Base-by-base conservation (phyloP, 192 early-diverging fungal species). In the Coemansia sp. region DNA sequence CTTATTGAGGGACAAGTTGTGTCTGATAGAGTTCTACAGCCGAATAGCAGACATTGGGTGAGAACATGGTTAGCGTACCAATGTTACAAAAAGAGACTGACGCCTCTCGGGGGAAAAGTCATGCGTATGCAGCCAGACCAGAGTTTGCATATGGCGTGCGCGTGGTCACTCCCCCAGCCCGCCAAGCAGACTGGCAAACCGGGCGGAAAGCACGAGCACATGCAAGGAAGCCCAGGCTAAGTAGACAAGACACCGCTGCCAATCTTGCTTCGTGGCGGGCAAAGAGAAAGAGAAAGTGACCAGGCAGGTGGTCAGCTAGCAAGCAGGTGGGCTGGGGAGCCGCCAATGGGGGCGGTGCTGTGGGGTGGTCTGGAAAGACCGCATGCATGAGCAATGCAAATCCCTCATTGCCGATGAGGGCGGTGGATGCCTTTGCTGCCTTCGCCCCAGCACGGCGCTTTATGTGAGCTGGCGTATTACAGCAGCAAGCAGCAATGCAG, bases 21-120 rank as follows among this genome's bases (percentile, higher is more conserved):
- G 93, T 37, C 93, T 86, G 76, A 95, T 91, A 51, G 92, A 95
- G 76, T 95, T 95, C 89, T 94, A 86, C 88, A 85, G 53, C 28
- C 46, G 53, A 37, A 33, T 24, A 60, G 46, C 34, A 20, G 57
- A 64, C 21, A 50, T 18, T 35, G 23, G 60, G 18, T 1, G 36
- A 37, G 31, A 10, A 14, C 20, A n/a, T 36, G 24, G 20, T 59
- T 40, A 37, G 58, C 9, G 11, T 14, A 16, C 26, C 31, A 4
- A 43, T 43, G 40, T 31, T 42, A 42, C 16, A 42, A 20, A 18
- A 20, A 20, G 16, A 45, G 9, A 9, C 16, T 20, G 42, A 21
- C n/a, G 18, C 18, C n/a, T 18, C 42, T 18, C n/a, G 18, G 16
- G 9, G 42, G 10, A 36, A 60, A 38, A 60, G 20, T 16, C 36